These are phyloP conservation scores for Codiaeum variegatum DNA, from an alignment of 441 rosid genomes.

Conservation along the genomic window DNA sequence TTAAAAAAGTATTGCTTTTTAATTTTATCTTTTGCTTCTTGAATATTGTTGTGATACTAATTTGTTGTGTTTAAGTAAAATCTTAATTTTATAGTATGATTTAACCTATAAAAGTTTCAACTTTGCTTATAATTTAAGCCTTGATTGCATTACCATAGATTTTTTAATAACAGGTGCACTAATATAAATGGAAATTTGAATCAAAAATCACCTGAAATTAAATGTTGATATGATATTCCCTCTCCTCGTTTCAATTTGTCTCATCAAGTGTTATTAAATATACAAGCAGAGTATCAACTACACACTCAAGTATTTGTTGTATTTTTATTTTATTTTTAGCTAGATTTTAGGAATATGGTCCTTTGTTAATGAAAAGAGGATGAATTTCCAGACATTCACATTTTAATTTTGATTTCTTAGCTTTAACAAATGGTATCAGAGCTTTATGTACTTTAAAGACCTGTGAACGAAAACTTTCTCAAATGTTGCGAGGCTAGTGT, in stretches of 20 bases:
- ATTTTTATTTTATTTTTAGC: too few species aligned
- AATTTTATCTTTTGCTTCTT: constrained; percentile 3
- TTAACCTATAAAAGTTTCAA: background rate
- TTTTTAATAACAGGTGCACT: background rate
- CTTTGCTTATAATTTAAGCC: background rate
- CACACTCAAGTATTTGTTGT: constrained; percentile 57
- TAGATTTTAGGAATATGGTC: too few species aligned
- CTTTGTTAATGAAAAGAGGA: too few species aligned
- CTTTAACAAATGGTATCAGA: too few species aligned
- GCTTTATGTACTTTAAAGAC: too few species aligned
- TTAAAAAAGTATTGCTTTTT: background rate
- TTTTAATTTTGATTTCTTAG: too few species aligned
- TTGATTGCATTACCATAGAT: background rate
- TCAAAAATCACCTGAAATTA: background rate
- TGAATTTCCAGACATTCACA: too few species aligned
- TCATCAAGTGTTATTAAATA: constrained; percentile 42
- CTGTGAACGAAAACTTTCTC: too few species aligned
- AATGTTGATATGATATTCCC: background rate
- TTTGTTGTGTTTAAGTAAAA: background rate
- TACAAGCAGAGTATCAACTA: constrained; percentile 47
- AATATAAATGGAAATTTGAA: background rate
- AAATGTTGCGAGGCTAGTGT: too few species aligned
- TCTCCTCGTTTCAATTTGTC: constrained; percentile 16
- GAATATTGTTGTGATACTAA: background rate
- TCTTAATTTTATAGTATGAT: background rate